These are phyloP conservation scores for Cyberlindnera mrakii DNA, from an alignment of 805 yeast genomes.

Conservation along the genomic window DNA sequence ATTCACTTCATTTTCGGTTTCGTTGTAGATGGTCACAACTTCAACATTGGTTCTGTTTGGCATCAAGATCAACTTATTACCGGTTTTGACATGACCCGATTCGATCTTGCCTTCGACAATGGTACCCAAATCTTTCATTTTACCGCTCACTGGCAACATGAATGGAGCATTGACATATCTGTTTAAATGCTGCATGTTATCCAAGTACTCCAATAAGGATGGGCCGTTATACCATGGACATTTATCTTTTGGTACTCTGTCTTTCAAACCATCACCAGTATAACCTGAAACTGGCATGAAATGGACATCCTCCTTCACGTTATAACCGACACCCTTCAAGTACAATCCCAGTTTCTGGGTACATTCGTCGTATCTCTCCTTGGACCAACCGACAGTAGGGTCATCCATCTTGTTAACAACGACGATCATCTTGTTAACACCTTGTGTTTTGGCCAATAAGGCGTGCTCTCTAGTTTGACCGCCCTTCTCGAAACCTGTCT, in stretches of 20 bases:
- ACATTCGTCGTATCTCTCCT: conserved; percentile 95
- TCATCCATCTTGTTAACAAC: conserved; percentile 99
- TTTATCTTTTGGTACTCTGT: conserved; percentile 58
- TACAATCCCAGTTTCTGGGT: conserved; percentile 70
- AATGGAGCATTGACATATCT: conserved; percentile 92
- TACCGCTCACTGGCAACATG: conserved; percentile 93
- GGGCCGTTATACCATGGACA: conserved; percentile 97
- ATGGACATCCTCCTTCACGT: conserved; percentile 71
- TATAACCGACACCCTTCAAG: conserved; percentile 86
- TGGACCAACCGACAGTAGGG: conserved; percentile 92
- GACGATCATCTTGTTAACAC: conserved; percentile 89
- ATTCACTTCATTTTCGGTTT: conserved; percentile 90
- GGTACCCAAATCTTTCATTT: conserved; percentile 96
- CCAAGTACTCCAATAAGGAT: conserved; percentile 83
- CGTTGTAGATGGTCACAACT: conserved; percentile 83
- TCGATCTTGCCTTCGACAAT: conserved; percentile 98
- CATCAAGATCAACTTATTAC: conserved; percentile 74
- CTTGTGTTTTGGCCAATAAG: conserved; percentile 94
- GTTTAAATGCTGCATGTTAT: conserved; percentile 69
- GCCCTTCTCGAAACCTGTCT: conserved; percentile 98
- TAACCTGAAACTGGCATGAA: conserved; percentile 98
- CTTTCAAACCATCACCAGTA: conserved; percentile 96
- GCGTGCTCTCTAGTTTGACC: conserved; percentile 99
- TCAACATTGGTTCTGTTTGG: conserved; percentile 85
- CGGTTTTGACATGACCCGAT: conserved; percentile 87